phyloP scores from a whole-genome alignment of 805 yeast species.

The Cyberlindnera veronae region DNA sequence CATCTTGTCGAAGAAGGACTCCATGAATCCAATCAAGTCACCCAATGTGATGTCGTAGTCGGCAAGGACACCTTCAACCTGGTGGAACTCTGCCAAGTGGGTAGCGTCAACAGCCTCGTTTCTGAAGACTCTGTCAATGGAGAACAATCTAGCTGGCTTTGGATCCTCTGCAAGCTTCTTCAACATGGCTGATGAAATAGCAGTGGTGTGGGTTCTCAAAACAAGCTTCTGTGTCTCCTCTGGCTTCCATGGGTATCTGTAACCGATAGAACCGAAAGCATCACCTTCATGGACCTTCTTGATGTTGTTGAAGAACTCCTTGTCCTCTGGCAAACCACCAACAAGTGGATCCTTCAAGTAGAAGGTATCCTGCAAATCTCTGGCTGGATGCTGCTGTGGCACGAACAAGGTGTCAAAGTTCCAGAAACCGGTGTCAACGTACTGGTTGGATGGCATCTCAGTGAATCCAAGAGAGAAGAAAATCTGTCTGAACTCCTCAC shows the following conservation, averaged over 20 bases:
- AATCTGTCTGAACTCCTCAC: constrained; percentile 96
- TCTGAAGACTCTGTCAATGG: constrained; percentile 98
- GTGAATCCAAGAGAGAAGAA: constrained; percentile 98
- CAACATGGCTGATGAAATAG: constrained; percentile 85
- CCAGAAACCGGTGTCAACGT: constrained; percentile 99
- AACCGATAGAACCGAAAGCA: constrained; percentile 92
- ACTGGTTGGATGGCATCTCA: constrained; percentile 98
- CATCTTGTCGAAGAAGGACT: constrained; percentile 93
- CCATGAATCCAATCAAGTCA: constrained; percentile 97
- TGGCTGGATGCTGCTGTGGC: constrained; percentile 99
- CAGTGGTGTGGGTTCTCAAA: constrained; percentile 96
- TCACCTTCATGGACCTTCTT: constrained; percentile 86
- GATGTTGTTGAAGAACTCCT: constrained; percentile 70
- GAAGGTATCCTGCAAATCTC: constrained; percentile 98
- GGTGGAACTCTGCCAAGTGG: constrained; percentile 98
- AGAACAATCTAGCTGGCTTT: constrained; percentile 85
- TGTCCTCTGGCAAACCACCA: constrained; percentile 82
- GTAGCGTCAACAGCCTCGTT: constrained; percentile 99
- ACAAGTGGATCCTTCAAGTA: constrained; percentile 88
- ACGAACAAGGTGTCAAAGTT: constrained; percentile 94
- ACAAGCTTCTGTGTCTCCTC: constrained; percentile 90
- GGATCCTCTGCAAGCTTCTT: constrained; percentile 85
- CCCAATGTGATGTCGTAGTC: constrained; percentile 94
- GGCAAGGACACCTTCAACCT: constrained; percentile 98
- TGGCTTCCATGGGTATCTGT: constrained; percentile 96